Evolutionary conservation across 345 rosid genomes (phyloP), one percentile per base, ranked within the genome.

Genomic region (Moringa oleifera): DNA sequence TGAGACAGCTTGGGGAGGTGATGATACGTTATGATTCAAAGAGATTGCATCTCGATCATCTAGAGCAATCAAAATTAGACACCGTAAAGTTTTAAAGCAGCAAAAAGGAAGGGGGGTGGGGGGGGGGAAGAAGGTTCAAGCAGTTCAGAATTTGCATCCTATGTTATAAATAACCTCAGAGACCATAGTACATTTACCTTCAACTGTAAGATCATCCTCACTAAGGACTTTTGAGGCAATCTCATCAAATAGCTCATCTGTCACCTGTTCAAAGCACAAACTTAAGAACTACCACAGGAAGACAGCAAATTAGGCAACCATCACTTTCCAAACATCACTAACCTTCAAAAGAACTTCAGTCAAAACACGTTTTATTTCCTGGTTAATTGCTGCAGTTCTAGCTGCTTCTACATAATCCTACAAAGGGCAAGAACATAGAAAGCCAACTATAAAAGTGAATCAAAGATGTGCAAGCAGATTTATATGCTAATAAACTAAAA

Each of bases 261-360:
- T 95, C 63, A 95, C 99, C 98, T 94, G 76, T 61, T 71, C 69
- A 73, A 68, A 69, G 55, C 62, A 60, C 19, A 28, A 33, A 61
- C 66, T 54, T 70, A 73, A n/a, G 58, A 69, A 59, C 59, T 46
- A 61, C 7, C 25, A 51, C 49, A 45, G 24, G 46, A 55, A 70
- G 20, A 45, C 33, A 45, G 46, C 20, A 62, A 49, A 41, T 36
- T 21, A 63, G 41, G 70, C 20, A 62, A 68, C 37, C 60, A 57
- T n/a, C 47, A 73, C 62, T 59, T 59, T 68, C 72, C 31, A 45
- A 64, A 51, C 62, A 67, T 57, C 55, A 50, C 62, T 59, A 59
- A 90, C 99, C 97, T 88, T 90, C 59, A 82, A 76, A 73, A 94
- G 96, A 71, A 94, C 99, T 77, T 94, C 99, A 33, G 99, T 94